Conservation (phyloP, 2,329 filamentous ascomycete genomes). For the Pestalotiopsis sp. region DNA sequence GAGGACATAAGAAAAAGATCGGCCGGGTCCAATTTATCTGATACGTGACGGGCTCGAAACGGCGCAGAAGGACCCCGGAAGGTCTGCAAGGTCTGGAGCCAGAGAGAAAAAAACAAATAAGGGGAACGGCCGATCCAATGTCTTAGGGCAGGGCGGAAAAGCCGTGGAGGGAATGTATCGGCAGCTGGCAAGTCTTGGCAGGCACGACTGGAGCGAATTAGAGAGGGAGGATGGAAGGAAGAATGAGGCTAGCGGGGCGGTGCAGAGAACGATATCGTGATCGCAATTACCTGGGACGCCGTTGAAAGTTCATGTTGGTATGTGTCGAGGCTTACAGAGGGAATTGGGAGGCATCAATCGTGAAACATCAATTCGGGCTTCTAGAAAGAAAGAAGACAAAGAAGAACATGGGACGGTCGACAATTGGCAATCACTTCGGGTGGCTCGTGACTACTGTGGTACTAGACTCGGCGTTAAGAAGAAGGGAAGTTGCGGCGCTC, state of each 20-base stretch:
- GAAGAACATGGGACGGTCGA: not conserved
- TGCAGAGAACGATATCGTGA: not conserved
- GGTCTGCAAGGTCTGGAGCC: not conserved
- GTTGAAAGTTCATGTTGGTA: not conserved
- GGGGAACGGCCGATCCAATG: not conserved
- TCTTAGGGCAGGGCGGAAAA: not conserved
- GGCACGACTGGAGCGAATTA: not conserved
- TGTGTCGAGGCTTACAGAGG: not conserved
- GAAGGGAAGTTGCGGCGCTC: not conserved
- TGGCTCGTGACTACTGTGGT: too few species aligned
- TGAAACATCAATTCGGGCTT: not conserved
- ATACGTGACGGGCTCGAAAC: constrained; percentile 9
- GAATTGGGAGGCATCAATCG: not conserved
- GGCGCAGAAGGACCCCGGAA: not conserved
- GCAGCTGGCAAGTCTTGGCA: not conserved
- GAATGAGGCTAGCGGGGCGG: constrained; percentile 5
- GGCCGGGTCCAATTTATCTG: constrained; percentile 9
- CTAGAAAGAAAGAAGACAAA: not conserved
- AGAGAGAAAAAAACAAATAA: not conserved
- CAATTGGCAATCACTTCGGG: not conserved
- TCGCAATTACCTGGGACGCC: not conserved
- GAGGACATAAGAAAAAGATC: not conserved
- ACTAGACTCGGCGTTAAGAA: too few species aligned
- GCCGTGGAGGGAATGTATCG: not conserved
- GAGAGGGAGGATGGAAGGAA: not conserved